A percentile compares a stretch with the other conserved stretches of the same genome.
phyloP scores from a whole-genome alignment of 2,329 filamentous ascomycete species.

The Penicillium sp. region DNA sequence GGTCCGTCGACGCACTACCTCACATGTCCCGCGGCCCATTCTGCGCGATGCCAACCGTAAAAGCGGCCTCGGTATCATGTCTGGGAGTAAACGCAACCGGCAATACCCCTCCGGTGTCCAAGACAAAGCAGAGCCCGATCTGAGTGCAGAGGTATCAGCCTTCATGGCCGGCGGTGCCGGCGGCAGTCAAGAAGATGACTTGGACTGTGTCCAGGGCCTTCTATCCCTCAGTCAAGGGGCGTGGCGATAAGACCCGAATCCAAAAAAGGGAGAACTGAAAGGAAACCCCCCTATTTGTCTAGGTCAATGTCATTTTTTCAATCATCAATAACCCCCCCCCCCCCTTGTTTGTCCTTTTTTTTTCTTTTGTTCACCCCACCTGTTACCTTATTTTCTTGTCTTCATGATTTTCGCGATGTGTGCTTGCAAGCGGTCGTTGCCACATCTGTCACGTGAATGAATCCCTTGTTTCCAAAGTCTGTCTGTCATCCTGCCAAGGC shows the following conservation, averaged over 20 bases:
- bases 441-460: constrained; percentile 33
- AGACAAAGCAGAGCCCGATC: constrained; percentile 45
- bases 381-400: constrained; percentile 28
- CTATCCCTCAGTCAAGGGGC: constrained; percentile 89
- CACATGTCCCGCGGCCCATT: constrained; percentile 43
- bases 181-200: constrained; percentile 74
- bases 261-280: neutral
- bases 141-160: constrained; percentile 68
- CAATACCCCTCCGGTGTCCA: constrained; percentile 34
- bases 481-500: constrained; percentile 9
- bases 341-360: constrained; percentile 8
- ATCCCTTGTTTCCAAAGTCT: constrained; percentile 20
- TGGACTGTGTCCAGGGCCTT: constrained; percentile 88
- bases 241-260: constrained; percentile 64
- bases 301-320: constrained; percentile 1
- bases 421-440: constrained; percentile 37
- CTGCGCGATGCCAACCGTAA: constrained; percentile 50
- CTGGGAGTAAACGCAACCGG: constrained; percentile 36
- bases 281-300: neutral
- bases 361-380: neutral
- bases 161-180: constrained; percentile 67
- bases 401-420: constrained; percentile 33
- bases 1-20: constrained; percentile 42
- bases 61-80: constrained; percentile 30
- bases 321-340: neutral